phyloP scores from a whole-genome alignment of 1,284 basidiomycete genomes.

The Inonotus hispidus region DNA sequence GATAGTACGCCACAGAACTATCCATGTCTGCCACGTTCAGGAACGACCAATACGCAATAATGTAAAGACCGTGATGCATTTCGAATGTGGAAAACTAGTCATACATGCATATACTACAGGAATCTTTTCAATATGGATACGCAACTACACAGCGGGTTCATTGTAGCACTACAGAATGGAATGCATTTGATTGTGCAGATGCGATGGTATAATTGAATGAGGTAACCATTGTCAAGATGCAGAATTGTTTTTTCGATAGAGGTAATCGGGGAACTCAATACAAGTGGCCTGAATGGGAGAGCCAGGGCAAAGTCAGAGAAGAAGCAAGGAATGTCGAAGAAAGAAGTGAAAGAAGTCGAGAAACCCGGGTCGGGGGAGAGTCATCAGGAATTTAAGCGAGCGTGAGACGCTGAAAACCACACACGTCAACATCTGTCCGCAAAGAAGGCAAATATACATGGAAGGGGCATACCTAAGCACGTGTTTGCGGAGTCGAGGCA shows the following conservation, averaged over 20 bases:
- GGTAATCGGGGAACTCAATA: neutral
- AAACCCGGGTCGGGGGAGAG: neutral
- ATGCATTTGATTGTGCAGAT: conserved; percentile 3
- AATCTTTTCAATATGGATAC: neutral
- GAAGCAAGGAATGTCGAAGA: neutral
- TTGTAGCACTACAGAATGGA: conserved; percentile 7
- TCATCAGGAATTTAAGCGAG: conserved; percentile 1
- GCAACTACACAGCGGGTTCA: conserved; percentile 1
- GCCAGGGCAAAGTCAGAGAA: neutral
- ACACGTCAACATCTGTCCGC: conserved; percentile 1
- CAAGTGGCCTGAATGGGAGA: neutral
- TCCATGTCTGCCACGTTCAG: neutral
- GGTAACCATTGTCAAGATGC: neutral
- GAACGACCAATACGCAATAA: neutral
- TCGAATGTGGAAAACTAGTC: neutral
- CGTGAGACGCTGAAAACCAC: conserved; percentile 10
- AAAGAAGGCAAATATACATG: neutral
- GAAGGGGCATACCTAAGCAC: neutral
- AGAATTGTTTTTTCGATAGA: neutral
- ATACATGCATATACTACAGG: neutral
- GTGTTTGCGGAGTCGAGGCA: neutral
- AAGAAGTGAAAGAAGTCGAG: neutral
- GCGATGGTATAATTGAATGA: conserved; percentile 7
- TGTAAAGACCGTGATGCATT: neutral
- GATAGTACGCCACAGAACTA: neutral